Percentiles rank a stretch among this genome's conserved stretches.
phyloP scores from a whole-genome alignment of 2,329 filamentous ascomycete genomes.

The Karstenula rhodostoma region DNA sequence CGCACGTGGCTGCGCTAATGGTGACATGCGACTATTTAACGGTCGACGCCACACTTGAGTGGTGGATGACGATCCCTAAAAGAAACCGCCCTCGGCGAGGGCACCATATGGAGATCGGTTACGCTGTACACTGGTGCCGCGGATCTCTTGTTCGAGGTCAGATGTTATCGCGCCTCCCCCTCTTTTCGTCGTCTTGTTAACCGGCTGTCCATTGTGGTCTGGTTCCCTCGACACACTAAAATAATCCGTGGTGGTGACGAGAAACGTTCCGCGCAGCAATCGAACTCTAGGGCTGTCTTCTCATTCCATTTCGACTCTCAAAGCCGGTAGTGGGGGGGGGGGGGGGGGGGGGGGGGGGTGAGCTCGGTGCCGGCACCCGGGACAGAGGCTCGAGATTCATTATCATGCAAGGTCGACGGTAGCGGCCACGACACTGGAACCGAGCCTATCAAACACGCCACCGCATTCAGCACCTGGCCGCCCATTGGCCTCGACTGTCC shows the following conservation, averaged over 20 bases:
- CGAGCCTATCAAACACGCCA: constrained; percentile 1
- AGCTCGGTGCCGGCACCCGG: background rate
- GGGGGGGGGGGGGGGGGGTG: no score
- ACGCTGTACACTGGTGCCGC: background rate
- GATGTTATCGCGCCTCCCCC: background rate
- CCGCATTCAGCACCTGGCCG: background rate
- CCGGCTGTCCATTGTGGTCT: background rate
- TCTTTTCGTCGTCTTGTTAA: background rate
- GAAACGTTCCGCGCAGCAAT: background rate
- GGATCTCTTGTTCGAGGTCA: background rate
- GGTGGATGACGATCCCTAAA: background rate
- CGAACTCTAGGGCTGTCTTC: background rate
- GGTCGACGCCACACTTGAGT: background rate
- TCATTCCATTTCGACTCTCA: background rate
- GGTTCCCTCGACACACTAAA: background rate
- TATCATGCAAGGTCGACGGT: background rate
- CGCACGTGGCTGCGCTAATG: constrained; percentile 1
- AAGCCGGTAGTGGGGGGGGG: no score
- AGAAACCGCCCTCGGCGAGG: background rate
- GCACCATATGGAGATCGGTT: background rate
- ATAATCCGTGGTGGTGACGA: background rate
- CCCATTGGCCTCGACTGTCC: background rate
- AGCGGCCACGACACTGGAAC: background rate
- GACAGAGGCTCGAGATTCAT: background rate
- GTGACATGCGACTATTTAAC: background rate